phyloP scores from a whole-genome alignment of 176 grass and related monocot species.

The Carex scoparia region DNA sequence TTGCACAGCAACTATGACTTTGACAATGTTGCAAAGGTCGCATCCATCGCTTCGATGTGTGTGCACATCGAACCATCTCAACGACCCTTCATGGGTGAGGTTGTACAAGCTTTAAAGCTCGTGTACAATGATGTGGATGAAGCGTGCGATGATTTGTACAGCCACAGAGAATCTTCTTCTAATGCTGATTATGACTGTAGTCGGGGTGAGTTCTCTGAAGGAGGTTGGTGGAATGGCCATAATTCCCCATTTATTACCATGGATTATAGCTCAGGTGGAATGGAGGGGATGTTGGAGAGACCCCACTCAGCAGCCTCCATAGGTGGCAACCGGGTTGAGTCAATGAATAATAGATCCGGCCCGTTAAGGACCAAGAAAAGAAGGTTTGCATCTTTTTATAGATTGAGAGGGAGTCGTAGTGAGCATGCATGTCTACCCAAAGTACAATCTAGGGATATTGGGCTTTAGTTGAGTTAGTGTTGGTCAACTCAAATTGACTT shows the following conservation, averaged over 20 bases:
- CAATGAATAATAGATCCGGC: slow-evolving; percentile 65
- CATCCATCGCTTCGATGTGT: slow-evolving; percentile 84
- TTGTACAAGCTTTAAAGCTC: slow-evolving; percentile 93
- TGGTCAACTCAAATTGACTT: slow-evolving; percentile 40
- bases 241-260: slow-evolving; percentile 72
- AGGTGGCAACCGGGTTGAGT: slow-evolving; percentile 22
- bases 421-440: slow-evolving; percentile 56
- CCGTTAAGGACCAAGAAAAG: slow-evolving; percentile 67
- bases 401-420: slow-evolving; percentile 83
- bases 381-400: slow-evolving; percentile 42
- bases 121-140: slow-evolving; percentile 75
- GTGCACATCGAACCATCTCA: slow-evolving; percentile 66
- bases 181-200: slow-evolving; percentile 53
- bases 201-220: slow-evolving; percentile 38
- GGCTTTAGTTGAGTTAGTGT: slow-evolving; percentile 43
- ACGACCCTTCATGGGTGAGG: slow-evolving; percentile 98
- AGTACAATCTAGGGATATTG: slow-evolving; percentile 37
- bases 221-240: slow-evolving; percentile 64
- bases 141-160: slow-evolving; percentile 63
- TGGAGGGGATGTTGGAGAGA: slow-evolving; percentile 41
- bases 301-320: slow-evolving; percentile 33
- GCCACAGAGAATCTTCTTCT: slow-evolving; percentile 61
- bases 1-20: slow-evolving; percentile 72
- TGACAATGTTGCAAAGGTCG: slow-evolving; percentile 90
- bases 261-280: slow-evolving; percentile 82